These are phyloP conservation scores for Saturnispora saitoi DNA, from an alignment of 805 yeast genomes.

Conservation along the genomic window DNA sequence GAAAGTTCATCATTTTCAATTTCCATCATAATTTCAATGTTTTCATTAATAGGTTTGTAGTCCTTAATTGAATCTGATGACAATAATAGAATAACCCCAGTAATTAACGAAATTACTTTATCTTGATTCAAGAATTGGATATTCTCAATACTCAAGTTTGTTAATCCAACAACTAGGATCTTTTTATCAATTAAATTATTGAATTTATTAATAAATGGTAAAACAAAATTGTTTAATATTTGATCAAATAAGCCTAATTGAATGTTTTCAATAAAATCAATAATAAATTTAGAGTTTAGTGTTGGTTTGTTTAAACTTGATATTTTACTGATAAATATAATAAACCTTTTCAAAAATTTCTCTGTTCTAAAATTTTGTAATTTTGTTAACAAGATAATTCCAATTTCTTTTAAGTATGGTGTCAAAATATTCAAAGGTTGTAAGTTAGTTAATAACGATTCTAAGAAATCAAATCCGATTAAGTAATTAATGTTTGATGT, in stretches of 20 bases:
- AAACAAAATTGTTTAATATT: constrained; percentile 39
- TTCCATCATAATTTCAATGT: constrained; percentile 46
- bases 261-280: constrained; percentile 61
- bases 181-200: constrained; percentile 37
- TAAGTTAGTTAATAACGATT: constrained; percentile 51
- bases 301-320: constrained; percentile 25
- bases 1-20: constrained; percentile 49
- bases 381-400: constrained; percentile 68
- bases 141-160: constrained; percentile 35
- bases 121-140: constrained; percentile 32
- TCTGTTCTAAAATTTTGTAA: constrained; percentile 78
- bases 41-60: constrained; percentile 29
- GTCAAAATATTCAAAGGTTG: constrained; percentile 38
- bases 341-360: constrained; percentile 62
- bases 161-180: constrained; percentile 40
- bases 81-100: constrained; percentile 32
- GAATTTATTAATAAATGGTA: constrained; percentile 39
- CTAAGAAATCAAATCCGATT: constrained; percentile 79
- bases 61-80: constrained; percentile 29
- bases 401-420: constrained; percentile 60
- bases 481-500: constrained; percentile 76
- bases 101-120: constrained; percentile 36
- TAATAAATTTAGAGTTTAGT: constrained; percentile 37
- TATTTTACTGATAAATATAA: constrained; percentile 45
- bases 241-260: constrained; percentile 54